phyloP scores from a whole-genome alignment of 2,329 filamentous ascomycete genomes.

The Cercospora nicotianae region DNA sequence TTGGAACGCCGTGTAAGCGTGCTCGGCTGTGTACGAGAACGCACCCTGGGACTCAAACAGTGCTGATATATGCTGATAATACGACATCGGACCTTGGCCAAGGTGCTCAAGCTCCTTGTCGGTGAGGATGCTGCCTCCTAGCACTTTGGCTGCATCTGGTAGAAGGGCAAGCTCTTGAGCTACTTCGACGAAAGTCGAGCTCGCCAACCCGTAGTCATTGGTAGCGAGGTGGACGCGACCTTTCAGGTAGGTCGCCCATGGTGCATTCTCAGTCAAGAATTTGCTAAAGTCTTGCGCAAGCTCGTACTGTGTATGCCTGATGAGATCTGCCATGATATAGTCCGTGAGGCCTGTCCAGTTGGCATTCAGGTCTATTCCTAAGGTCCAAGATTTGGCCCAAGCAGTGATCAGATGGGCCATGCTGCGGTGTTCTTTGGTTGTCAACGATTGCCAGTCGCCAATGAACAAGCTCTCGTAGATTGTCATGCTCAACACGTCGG shows the following conservation, averaged over 20 bases:
- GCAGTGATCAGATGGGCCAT: conserved; percentile 43
- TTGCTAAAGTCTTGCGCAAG: conserved; percentile 66
- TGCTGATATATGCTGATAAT: conserved; percentile 81
- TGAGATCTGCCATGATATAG: conserved; percentile 46
- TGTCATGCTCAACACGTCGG: conserved; percentile 30
- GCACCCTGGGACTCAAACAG: conserved; percentile 77
- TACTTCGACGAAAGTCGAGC: conserved; percentile 76
- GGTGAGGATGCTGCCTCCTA: conserved; percentile 60
- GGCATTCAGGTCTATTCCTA: conserved; percentile 41
- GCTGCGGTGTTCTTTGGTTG: conserved; percentile 15
- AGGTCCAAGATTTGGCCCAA: conserved; percentile 50
- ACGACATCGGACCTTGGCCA: conserved; percentile 73
- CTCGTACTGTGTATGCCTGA: conserved; percentile 46
- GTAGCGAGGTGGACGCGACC: conserved; percentile 74
- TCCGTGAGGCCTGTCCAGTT: conserved; percentile 43
- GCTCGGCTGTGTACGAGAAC: conserved; percentile 80
- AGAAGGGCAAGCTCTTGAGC: conserved; percentile 40
- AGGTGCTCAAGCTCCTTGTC: conserved; percentile 69
- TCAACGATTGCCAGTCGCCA: conserved; percentile 42
- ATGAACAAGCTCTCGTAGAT: conserved; percentile 44
- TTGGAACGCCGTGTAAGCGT: conserved; percentile 56
- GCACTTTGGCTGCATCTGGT: conserved; percentile 28
- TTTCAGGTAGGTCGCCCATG: conserved; percentile 74
- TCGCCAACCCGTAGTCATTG: conserved; percentile 71
- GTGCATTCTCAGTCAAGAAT: conserved; percentile 51